phyloP scores from a whole-genome alignment of 371 early-diverging fungal species.

The Funneliformis caledonium region DNA sequence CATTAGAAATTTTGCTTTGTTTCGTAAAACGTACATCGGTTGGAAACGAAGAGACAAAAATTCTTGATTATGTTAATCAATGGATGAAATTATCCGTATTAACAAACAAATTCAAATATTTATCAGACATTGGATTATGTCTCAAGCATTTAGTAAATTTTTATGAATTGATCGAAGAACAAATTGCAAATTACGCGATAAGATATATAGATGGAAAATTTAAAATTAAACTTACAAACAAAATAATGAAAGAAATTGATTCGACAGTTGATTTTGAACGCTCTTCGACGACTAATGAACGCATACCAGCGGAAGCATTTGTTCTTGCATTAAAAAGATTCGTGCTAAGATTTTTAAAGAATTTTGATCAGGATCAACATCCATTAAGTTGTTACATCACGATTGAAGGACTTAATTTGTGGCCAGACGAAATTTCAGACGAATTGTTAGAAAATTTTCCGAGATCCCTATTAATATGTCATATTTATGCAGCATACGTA shows the following conservation, averaged over 20 bases:
- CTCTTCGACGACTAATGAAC: neutral
- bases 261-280: neutral
- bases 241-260: neutral
- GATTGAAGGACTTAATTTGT: neutral
- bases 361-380: neutral
- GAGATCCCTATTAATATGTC: neutral
- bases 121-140: neutral
- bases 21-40: conserved; percentile 28
- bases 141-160: conserved; percentile 28
- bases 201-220: conserved; percentile 27
- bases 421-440: neutral
- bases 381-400: conserved; percentile 3
- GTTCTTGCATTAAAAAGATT: conserved; percentile 27
- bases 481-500: too few species aligned
- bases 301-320: conserved; percentile 25
- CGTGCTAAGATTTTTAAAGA: neutral
- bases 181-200: conserved; percentile 5
- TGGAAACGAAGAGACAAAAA: neutral
- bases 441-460: neutral
- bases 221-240: neutral
- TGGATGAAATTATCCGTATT: conserved; percentile 32
- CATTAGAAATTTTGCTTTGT: conserved; percentile 38
- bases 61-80: conserved; percentile 35
- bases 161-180: conserved; percentile 38
- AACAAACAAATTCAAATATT: neutral